Evolutionary conservation across 2,329 filamentous ascomycete species (phyloP).

Genomic region (Parastagonospora avenae): DNA sequence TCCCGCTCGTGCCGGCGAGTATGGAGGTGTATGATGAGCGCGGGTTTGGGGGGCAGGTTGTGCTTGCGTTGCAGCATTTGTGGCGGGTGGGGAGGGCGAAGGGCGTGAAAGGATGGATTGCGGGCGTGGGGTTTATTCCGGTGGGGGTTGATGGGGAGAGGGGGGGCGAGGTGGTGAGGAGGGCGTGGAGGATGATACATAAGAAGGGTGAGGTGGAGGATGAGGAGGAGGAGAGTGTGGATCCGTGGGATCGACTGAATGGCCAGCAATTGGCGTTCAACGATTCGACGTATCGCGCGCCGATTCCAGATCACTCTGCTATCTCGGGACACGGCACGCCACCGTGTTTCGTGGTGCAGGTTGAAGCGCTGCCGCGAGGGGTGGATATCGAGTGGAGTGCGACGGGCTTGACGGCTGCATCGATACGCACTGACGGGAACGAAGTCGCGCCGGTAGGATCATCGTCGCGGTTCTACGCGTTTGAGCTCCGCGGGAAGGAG

Average conservation of each 20-base stretch:
- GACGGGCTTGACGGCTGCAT: conserved; percentile 55
- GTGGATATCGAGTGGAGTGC: conserved; percentile 86
- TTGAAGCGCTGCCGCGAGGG: conserved; percentile 74
- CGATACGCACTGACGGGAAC: not conserved
- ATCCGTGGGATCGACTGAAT: conserved; percentile 70
- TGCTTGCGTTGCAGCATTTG: conserved; percentile 84
- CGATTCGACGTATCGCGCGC: conserved; percentile 32
- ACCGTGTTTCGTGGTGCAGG: conserved; percentile 75
- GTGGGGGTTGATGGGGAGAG: conserved; percentile 7
- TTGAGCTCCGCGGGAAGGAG: conserved; percentile 12
- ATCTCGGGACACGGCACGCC: conserved; percentile 47
- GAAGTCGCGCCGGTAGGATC: not conserved
- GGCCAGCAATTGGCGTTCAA: conserved; percentile 45
- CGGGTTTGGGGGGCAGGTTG: conserved; percentile 63
- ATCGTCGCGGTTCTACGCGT: conserved; percentile 15
- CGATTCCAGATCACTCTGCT: conserved; percentile 50
- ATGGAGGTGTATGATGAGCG: conserved; percentile 64
- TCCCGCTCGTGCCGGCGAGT: conserved; percentile 79
- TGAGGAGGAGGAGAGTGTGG: conserved; percentile 59
- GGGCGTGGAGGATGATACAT: conserved; percentile 51
- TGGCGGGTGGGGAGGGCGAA: conserved; percentile 79
- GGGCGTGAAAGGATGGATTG: conserved; percentile 75
- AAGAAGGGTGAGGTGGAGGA: not conserved
- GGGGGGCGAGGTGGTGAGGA: conserved; percentile 45
- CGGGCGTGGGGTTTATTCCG: conserved; percentile 63